These are phyloP conservation scores for Penicillium maclennaniae DNA, from an alignment of 495 filamentous ascomycete species.

Conservation along the genomic window DNA sequence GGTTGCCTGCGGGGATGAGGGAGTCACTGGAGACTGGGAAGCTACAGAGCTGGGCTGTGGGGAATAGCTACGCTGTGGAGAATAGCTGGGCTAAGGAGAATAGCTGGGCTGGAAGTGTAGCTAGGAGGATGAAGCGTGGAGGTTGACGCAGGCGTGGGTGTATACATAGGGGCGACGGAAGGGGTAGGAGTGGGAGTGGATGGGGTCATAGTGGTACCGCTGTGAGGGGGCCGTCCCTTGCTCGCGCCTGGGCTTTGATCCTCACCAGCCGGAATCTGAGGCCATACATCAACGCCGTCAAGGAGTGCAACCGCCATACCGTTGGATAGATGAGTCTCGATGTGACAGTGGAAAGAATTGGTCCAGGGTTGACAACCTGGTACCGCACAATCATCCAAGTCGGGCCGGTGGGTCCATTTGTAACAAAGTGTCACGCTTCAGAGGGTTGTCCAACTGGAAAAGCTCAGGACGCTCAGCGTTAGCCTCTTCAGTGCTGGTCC, in stretches of 20 bases:
- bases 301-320: conserved; percentile 49
- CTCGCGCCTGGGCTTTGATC: conserved; percentile 10
- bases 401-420: conserved; percentile 23
- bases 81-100: too few species aligned
- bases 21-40: background rate
- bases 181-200: background rate
- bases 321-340: conserved; percentile 46
- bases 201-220: background rate
- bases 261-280: conserved; percentile 23
- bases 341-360: conserved; percentile 53
- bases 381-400: conserved; percentile 47
- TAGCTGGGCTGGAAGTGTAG: too few species aligned
- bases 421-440: conserved; percentile 40
- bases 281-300: conserved; percentile 51
- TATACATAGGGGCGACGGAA: background rate
- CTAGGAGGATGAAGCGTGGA: too few species aligned
- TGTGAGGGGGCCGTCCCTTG: background rate
- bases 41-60: background rate
- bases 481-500: conserved; percentile 42
- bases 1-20: background rate
- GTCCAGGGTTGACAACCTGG: conserved; percentile 48
- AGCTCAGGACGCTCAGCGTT: conserved; percentile 30
- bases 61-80: too few species aligned
- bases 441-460: conserved; percentile 48
- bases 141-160: background rate